These are phyloP conservation scores for Thyridium curvatum DNA, from an alignment of 2,329 filamentous ascomycete species.

Conservation along the genomic window DNA sequence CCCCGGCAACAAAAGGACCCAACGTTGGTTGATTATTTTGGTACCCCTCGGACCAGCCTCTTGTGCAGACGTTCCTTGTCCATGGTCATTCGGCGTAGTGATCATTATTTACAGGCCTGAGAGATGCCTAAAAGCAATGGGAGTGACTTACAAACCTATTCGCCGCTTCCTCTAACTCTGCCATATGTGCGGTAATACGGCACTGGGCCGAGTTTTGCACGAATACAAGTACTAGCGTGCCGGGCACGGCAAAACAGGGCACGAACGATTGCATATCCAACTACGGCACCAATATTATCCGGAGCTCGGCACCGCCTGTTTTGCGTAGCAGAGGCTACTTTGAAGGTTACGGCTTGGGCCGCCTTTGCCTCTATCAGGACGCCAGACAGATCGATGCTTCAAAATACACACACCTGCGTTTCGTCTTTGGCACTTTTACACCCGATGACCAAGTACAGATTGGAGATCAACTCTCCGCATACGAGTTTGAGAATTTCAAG, in stretches of 20 bases:
- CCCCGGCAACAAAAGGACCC: too few species aligned
- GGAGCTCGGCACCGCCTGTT: slow-evolving; percentile 1
- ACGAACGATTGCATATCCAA: slow-evolving; percentile 31
- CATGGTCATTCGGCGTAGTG: too few species aligned
- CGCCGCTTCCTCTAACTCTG: too few species aligned
- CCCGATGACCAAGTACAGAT: slow-evolving; percentile 1
- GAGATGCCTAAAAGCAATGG: too few species aligned
- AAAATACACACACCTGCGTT: slow-evolving; percentile 22
- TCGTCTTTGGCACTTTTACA: slow-evolving; percentile 20
- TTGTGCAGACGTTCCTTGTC: too few species aligned
- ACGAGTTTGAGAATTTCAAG: slow-evolving; percentile 22
- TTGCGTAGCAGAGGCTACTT: slow-evolving; percentile 24
- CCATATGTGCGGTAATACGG: too few species aligned
- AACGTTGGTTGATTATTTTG: too few species aligned
- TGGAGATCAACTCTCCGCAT: slow-evolving; percentile 10
- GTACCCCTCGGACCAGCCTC: too few species aligned
- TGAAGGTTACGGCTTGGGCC: slow-evolving; percentile 22
- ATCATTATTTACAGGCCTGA: too few species aligned
- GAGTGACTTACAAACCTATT: too few species aligned
- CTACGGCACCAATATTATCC: slow-evolving; percentile 27
- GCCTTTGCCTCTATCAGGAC: slow-evolving; percentile 22
- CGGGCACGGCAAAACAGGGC: slow-evolving; percentile 24
- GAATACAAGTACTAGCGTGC: slow-evolving; percentile 20
- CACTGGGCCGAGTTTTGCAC: slow-evolving; percentile 30
- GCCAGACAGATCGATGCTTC: slow-evolving; percentile 12